Percentiles rank a stretch among this genome's conserved stretches.
Evolutionary conservation across 306 rosid genomes (phyloP).

Genomic region (Aeschynomene evenia): DNA sequence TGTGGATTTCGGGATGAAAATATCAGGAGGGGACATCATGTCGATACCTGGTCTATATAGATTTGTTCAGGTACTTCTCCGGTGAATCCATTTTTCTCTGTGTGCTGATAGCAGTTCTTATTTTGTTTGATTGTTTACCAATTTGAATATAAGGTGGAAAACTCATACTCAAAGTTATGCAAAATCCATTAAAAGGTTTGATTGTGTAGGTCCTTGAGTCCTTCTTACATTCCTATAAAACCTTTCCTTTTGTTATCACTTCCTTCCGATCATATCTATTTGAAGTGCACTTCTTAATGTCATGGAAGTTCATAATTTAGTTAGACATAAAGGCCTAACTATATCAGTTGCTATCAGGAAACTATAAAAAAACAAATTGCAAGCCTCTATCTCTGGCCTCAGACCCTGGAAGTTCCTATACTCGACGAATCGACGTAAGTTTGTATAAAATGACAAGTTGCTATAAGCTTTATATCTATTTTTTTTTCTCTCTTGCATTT

Average conservation of each 20-base stretch:
- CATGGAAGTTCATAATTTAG: constrained; percentile 1
- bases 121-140: neutral
- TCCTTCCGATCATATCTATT: neutral
- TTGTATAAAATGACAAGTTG: neutral
- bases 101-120: constrained; percentile 14
- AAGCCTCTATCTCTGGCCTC: constrained; percentile 89
- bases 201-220: constrained; percentile 6
- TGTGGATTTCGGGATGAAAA: constrained; percentile 78
- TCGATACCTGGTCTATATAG: constrained; percentile 83
- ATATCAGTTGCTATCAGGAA: constrained; percentile 49
- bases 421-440: constrained; percentile 79
- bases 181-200: neutral
- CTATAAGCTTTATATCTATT: neutral
- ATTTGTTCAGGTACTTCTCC: constrained; percentile 77
- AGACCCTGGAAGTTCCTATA: constrained; percentile 63
- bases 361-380: constrained; percentile 74
- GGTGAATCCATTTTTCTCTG: constrained; percentile 32
- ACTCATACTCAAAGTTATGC: neutral
- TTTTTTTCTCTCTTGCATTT: neutral
- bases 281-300: neutral
- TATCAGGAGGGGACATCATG: constrained; percentile 92
- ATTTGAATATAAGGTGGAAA: constrained; percentile 10
- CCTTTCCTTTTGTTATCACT: constrained; percentile 1
- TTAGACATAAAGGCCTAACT: constrained; percentile 32
- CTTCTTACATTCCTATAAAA: neutral